These are phyloP conservation scores for Malassezia nana DNA, from an alignment of 1,284 basidiomycete genomes.

Conservation along the genomic window DNA sequence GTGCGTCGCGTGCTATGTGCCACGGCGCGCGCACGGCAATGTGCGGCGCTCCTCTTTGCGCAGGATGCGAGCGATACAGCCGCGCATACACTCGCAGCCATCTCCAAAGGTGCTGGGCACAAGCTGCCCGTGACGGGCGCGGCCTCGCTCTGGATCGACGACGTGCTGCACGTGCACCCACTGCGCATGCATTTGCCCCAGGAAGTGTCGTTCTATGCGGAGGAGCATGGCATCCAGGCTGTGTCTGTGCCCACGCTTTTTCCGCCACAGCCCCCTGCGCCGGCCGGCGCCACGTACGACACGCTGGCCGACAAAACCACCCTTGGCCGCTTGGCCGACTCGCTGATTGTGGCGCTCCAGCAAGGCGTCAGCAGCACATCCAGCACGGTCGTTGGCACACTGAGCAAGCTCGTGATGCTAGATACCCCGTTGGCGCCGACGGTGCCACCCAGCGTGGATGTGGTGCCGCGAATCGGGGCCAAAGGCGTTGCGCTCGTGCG, in stretches of 20 bases:
- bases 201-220: slow-evolving; percentile 28
- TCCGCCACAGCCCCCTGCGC: neutral
- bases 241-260: slow-evolving; percentile 1
- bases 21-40: slow-evolving; percentile 20
- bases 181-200: slow-evolving; percentile 23
- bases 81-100: slow-evolving; percentile 29
- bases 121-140: slow-evolving; percentile 33
- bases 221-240: slow-evolving; percentile 12
- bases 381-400: slow-evolving; percentile 35
- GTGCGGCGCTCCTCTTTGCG: slow-evolving; percentile 29
- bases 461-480: slow-evolving; percentile 25
- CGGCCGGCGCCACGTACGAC: slow-evolving; percentile 6
- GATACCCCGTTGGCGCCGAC: slow-evolving; percentile 5
- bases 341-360: slow-evolving; percentile 37
- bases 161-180: slow-evolving; percentile 27
- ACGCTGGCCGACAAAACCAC: slow-evolving; percentile 28
- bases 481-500: slow-evolving; percentile 26
- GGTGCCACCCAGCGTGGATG: neutral
- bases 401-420: slow-evolving; percentile 36
- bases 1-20: slow-evolving; percentile 21
- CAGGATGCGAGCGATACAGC: slow-evolving; percentile 28
- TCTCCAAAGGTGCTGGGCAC: slow-evolving; percentile 38
- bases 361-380: slow-evolving; percentile 38
- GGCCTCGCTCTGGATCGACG: slow-evolving; percentile 30
- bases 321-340: slow-evolving; percentile 32